Base-by-base conservation (phyloP, 306 rosid species). In the Cucurbita pepo region DNA sequence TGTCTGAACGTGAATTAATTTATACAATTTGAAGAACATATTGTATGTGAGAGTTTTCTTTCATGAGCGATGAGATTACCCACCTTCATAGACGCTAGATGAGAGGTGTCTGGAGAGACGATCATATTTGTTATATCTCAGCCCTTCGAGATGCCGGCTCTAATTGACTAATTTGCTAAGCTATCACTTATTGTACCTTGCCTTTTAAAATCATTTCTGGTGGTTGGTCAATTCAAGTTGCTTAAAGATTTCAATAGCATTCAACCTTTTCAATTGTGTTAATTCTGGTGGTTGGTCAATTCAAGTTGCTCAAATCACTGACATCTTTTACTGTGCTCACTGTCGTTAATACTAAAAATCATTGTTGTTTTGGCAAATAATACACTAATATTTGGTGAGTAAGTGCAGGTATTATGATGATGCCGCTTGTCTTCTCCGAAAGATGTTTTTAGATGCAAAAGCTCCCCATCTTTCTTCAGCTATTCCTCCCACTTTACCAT, bases 391-490 rank as follows among this genome's bases (percentile, higher is more conserved):
- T 10, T 22, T 67, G 55, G 71, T 69, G 59, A 50, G 58, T 6
- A 51, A 51, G 8, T 82, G 55, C 79, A 94, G 99, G 88, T 94
- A 94, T 81, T 94, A 91, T 69, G 99, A 94, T 84, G 99, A 94
- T 59, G 83, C 97, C 67, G 96, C 99, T 69, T 94, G 99, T 86
- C 96, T 94, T 45, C 92, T 94, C 22, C 80, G 99, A 87, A 94
- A 89, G 88, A 89, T 94, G 86, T 82, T 91, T 69, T 73, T 94
- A 82, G 99, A 94, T 76, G 99, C 92, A 71, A 94, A 89, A 85
- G 99, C 99, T 71, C 96, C 99, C 61, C 96, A 94, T 85, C 96
- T 89, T 79, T 94, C 99, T 75, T 91, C 95, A 9, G 92, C 44
- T 10, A 88, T 94, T 89, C 99, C 97, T 43, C 96, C 99, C 69